Conservation (phyloP, 129 eudicot genomes). For the Lactuca sativa region DNA sequence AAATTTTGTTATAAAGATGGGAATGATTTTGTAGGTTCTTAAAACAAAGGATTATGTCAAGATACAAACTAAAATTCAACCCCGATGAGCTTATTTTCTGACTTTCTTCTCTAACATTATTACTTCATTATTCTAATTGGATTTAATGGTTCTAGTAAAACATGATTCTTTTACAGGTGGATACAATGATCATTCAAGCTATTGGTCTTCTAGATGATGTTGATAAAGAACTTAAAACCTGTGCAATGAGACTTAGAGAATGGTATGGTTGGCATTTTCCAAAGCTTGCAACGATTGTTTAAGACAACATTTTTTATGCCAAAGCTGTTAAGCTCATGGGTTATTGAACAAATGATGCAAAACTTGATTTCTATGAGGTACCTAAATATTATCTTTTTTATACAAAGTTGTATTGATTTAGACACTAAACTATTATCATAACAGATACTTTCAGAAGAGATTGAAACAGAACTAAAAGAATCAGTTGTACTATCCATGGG, state of each 20-base stretch:
- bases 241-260: conserved; percentile 81
- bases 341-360: conserved; percentile 58
- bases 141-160: background rate
- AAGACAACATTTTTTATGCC: conserved; percentile 77
- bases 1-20: background rate
- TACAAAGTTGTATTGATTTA: background rate
- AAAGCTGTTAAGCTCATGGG: conserved; percentile 79
- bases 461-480: conserved; percentile 58
- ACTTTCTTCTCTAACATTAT: background rate
- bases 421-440: background rate
- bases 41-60: conserved; percentile 83
- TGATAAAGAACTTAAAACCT: conserved; percentile 85
- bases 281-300: conserved; percentile 71
- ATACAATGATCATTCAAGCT: conserved; percentile 79
- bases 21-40: conserved; percentile 56
- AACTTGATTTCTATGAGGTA: conserved; percentile 77
- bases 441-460: conserved; percentile 57
- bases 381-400: no score
- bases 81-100: conserved; percentile 53
- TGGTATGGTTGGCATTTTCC: conserved; percentile 94
- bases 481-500: conserved; percentile 66
- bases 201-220: conserved; percentile 91
- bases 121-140: background rate
- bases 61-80: conserved; percentile 74
- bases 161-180: conserved; percentile 42